Conservation (phyloP, 2,329 filamentous ascomycete species). For the Trichoderma lentiforme region DNA sequence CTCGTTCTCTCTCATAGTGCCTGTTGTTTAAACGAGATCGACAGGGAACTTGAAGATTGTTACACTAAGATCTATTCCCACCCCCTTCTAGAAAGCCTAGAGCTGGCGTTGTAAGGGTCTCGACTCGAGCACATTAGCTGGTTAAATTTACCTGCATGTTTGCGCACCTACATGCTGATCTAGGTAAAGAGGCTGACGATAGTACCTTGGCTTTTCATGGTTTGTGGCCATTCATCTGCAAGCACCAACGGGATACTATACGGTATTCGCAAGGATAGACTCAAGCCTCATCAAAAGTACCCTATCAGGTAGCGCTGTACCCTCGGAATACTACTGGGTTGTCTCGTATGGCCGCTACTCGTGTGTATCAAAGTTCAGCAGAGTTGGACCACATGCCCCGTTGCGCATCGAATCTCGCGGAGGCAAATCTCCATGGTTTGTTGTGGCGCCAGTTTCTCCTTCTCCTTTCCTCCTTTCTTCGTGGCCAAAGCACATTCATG, state of each 20-base stretch:
- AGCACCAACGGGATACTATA: background rate
- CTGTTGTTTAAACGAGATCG: background rate
- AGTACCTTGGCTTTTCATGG: background rate
- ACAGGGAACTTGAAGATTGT: background rate
- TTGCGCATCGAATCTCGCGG: background rate
- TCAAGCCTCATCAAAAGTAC: background rate
- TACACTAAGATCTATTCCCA: background rate
- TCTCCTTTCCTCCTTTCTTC: conserved; percentile 8
- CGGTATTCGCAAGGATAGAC: background rate
- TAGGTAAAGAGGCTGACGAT: background rate
- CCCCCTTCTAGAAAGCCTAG: background rate
- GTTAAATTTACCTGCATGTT: background rate
- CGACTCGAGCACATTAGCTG: background rate
- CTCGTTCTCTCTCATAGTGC: background rate
- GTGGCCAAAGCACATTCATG: conserved; percentile 9
- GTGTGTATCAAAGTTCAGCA: background rate
- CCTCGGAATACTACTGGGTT: background rate
- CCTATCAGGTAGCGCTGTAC: background rate
- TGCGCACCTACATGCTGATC: background rate
- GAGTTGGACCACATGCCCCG: background rate
- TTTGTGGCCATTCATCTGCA: background rate
- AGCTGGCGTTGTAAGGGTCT: background rate
- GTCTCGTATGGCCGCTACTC: background rate
- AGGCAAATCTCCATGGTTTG: background rate
- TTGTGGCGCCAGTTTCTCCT: background rate